These are phyloP conservation scores for Talaromyces albobiverticillius DNA, from an alignment of 2,329 filamentous ascomycete genomes.

Conservation along the genomic window DNA sequence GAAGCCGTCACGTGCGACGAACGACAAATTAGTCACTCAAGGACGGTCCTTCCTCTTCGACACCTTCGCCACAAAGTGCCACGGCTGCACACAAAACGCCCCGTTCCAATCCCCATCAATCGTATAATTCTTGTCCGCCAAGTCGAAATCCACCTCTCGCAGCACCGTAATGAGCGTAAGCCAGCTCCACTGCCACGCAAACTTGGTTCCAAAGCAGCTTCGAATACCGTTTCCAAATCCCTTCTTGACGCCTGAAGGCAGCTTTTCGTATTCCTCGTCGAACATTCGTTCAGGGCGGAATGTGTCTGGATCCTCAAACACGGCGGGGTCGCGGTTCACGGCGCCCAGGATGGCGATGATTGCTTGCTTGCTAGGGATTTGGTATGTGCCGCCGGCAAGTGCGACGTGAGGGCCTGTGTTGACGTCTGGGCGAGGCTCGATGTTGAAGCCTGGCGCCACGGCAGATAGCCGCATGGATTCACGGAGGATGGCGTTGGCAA, in stretches of 20 bases:
- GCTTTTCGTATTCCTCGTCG: conserved; percentile 63
- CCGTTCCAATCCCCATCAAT: conserved; percentile 14
- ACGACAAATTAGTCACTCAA: too few relatives aligned
- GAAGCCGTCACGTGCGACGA: too few relatives aligned
- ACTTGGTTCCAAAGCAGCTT: conserved; percentile 67
- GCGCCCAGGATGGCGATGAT: conserved; percentile 54
- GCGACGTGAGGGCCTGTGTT: conserved; percentile 43
- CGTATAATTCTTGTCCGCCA: conserved; percentile 54
- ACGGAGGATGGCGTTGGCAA: conserved; percentile 63
- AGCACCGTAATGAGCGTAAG: conserved; percentile 61
- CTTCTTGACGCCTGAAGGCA: conserved; percentile 64
- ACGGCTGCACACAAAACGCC: conserved; percentile 15
- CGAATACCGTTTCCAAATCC: conserved; percentile 71
- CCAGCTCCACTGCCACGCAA: conserved; percentile 71
- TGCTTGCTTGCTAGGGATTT: conserved; percentile 52
- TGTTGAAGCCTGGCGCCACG: conserved; percentile 57
- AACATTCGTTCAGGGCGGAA: conserved; percentile 72
- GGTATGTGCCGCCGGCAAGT: conserved; percentile 60
- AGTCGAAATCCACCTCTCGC: conserved; percentile 66
- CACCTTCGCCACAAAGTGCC: conserved; percentile 10
- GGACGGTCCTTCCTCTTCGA: conserved; percentile 11
- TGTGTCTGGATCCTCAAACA: conserved; percentile 62
- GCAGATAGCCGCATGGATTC: conserved; percentile 64
- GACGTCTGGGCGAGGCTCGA: conserved; percentile 51
- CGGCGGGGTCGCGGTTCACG: conserved; percentile 61